phyloP scores from a whole-genome alignment of 768 basidiomycete species.

The Psilocybe tampanensis region DNA sequence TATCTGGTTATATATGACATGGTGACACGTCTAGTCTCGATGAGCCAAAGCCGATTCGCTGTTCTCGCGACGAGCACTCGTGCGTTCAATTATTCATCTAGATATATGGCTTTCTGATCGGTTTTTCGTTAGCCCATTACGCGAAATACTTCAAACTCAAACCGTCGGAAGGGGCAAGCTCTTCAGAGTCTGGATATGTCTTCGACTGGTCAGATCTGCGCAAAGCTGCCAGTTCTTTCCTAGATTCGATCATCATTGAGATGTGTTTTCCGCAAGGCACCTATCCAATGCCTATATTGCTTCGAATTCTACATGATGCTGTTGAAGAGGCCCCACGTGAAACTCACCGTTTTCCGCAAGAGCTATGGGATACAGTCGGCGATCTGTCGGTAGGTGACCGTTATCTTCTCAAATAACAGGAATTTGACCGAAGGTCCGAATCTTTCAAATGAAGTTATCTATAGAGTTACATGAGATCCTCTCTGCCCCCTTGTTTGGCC shows the following conservation, averaged over 20 bases:
- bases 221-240: too few relatives aligned
- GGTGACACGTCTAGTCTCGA: conserved; percentile 58
- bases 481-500: conserved; percentile 59
- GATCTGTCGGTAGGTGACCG: conserved; percentile 67
- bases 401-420: too few relatives aligned
- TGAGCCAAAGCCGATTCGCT: conserved; percentile 67
- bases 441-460: conserved; percentile 44
- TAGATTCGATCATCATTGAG: too few relatives aligned
- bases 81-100: conserved; percentile 40
- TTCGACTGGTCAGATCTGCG: too few relatives aligned
- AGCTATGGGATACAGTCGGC: conserved; percentile 69
- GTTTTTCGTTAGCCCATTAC: too few relatives aligned
- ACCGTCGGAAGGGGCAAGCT: conserved; percentile 33
- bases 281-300: too few relatives aligned
- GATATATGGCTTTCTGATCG: too few relatives aligned
- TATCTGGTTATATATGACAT: too few relatives aligned
- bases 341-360: too few relatives aligned
- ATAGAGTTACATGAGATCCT: conserved; percentile 69
- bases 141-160: conserved; percentile 70
- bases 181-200: conserved; percentile 46
- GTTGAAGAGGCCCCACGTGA: too few relatives aligned
- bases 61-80: conserved; percentile 71
- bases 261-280: too few relatives aligned
- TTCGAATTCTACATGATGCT: too few relatives aligned
- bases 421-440: neutral